A percentile compares a stretch with the other conserved stretches of the same genome.
These are phyloP conservation scores for Meyerozyma athensensis DNA, from an alignment of 1,139 yeast genomes.

Conservation along the genomic window DNA sequence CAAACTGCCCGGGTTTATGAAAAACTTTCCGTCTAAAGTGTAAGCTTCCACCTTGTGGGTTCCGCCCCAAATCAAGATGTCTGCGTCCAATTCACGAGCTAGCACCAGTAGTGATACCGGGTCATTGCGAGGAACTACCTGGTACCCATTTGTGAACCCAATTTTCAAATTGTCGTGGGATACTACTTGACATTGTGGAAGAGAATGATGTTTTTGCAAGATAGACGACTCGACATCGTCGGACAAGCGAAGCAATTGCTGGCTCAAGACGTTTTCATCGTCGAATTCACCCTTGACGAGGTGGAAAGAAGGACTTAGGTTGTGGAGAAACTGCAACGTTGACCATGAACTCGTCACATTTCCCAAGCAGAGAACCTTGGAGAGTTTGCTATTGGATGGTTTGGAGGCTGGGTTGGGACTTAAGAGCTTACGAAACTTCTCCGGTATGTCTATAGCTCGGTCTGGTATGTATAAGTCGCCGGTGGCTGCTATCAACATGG, in stretches of 20 bases:
- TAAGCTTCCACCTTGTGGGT: slow-evolving; percentile 91
- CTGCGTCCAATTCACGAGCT: slow-evolving; percentile 91
- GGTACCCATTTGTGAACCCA: slow-evolving; percentile 83
- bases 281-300: slow-evolving; percentile 79
- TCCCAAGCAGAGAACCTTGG: slow-evolving; percentile 82
- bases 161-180: slow-evolving; percentile 68
- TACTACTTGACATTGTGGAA: slow-evolving; percentile 66
- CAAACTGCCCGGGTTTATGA: slow-evolving; percentile 92
- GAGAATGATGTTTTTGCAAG: slow-evolving; percentile 14
- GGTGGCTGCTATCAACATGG: slow-evolving; percentile 81
- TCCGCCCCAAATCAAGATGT: slow-evolving; percentile 93
- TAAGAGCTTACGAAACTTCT: slow-evolving; percentile 65
- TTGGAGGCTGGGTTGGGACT: slow-evolving; percentile 41
- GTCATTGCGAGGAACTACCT: slow-evolving; percentile 79
- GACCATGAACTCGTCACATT: slow-evolving; percentile 69
- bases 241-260: slow-evolving; percentile 26
- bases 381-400: slow-evolving; percentile 62
- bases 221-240: slow-evolving; percentile 10
- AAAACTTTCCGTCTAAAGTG: slow-evolving; percentile 86
- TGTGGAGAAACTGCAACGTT: slow-evolving; percentile 59
- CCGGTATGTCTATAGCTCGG: slow-evolving; percentile 59
- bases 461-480: slow-evolving; percentile 92
- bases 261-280: slow-evolving; percentile 27
- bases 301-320: slow-evolving; percentile 67
- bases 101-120: slow-evolving; percentile 77